A percentile compares a stretch with the other conserved stretches of the same genome.
phyloP scores from a whole-genome alignment of 306 rosid species.

The Arachis stenosperma region DNA sequence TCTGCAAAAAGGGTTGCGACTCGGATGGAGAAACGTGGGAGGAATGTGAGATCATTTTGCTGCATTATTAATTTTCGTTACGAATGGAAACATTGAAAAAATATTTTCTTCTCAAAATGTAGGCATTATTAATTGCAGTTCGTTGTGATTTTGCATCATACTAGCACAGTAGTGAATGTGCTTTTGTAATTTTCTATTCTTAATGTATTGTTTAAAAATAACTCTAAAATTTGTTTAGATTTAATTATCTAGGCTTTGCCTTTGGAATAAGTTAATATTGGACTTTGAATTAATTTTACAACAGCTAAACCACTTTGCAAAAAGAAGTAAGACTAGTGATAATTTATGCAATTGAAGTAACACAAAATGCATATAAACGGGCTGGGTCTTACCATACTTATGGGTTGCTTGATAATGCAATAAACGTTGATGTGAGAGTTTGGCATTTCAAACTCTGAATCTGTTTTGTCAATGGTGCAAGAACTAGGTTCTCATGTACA shows the following conservation, averaged over 20 bases:
- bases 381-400: constrained; percentile 9
- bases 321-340: background rate
- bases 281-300: background rate
- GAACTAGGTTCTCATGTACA: constrained; percentile 24
- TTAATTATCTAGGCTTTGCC: background rate
- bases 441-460: background rate
- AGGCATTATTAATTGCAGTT: background rate
- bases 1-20: constrained; percentile 93
- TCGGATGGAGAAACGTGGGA: constrained; percentile 80
- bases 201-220: background rate
- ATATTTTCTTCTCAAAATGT: background rate
- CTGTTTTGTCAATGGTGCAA: background rate
- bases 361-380: background rate
- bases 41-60: constrained; percentile 62
- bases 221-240: background rate
- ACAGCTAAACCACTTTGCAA: background rate
- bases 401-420: constrained; percentile 2
- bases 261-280: background rate
- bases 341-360: background rate
- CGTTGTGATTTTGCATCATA: constrained; percentile 29
- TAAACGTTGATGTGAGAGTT: background rate
- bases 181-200: background rate
- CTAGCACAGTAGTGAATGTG: background rate
- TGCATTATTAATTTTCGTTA: background rate
- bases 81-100: background rate